Conservation (phyloP, 257 asterid genomes). For the Rubia yunnanensis region DNA sequence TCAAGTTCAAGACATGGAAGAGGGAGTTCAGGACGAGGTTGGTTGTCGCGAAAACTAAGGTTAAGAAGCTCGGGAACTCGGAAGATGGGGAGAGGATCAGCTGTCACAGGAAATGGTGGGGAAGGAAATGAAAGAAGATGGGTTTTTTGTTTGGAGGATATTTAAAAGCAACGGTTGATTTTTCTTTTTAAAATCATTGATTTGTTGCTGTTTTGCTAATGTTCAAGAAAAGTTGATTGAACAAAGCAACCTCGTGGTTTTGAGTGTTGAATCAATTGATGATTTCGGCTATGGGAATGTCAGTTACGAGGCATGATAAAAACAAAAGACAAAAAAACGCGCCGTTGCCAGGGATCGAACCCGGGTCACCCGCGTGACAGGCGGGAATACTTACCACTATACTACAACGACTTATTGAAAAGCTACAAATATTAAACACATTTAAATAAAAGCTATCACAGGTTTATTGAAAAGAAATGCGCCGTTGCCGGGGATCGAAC, state of each 20-base stretch:
- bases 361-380: slow-evolving; percentile 53
- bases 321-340: not conserved
- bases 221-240: not conserved
- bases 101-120: slow-evolving; percentile 48
- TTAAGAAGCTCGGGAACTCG: slow-evolving; percentile 33
- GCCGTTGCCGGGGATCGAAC: slow-evolving; percentile 61
- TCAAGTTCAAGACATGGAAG: slow-evolving; percentile 54
- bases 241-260: too few relatives aligned
- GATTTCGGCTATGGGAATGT: not conserved
- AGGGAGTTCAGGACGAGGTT: slow-evolving; percentile 44
- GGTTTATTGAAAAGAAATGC: too few relatives aligned
- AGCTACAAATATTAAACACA: too few relatives aligned
- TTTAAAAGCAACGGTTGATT: not conserved
- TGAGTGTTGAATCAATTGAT: not conserved
- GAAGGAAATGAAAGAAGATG: slow-evolving; percentile 15
- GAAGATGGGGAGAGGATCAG: slow-evolving; percentile 17
- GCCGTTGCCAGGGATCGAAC: slow-evolving; percentile 61
- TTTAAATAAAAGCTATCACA: too few relatives aligned
- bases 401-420: slow-evolving; percentile 54
- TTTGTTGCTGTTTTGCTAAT: not conserved
- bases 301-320: not conserved
- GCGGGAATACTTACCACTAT: slow-evolving; percentile 53
- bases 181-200: not conserved
- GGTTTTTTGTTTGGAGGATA: not conserved
- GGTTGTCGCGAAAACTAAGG: slow-evolving; percentile 33